A percentile compares a stretch with the other conserved stretches of the same genome.
These are phyloP conservation scores for Boletus huronensis DNA, from an alignment of 768 basidiomycete species.

Conservation along the genomic window DNA sequence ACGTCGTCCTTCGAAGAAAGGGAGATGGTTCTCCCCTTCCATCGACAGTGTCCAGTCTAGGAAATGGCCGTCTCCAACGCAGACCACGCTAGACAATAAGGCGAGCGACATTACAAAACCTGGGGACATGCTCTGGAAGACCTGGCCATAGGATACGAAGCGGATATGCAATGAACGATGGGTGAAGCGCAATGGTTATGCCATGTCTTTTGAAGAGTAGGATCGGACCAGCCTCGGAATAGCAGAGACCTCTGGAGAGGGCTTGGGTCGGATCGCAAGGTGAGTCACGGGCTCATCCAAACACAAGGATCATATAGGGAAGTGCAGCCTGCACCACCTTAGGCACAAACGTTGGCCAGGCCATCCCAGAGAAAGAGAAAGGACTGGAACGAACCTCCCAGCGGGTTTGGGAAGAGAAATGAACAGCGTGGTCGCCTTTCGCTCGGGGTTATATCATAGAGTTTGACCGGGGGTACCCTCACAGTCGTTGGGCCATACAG, in stretches of 20 bases:
- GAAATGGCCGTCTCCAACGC: not conserved
- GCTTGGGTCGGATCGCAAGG: not conserved
- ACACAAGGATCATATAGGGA: not conserved
- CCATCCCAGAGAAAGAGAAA: not conserved
- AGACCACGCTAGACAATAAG: not conserved
- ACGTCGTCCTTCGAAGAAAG: not conserved
- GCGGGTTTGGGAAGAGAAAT: not conserved
- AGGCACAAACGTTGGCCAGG: not conserved
- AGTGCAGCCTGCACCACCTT: not conserved
- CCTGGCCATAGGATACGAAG: not conserved
- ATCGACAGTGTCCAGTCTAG: not conserved
- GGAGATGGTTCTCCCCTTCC: not conserved
- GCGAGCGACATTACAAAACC: not conserved
- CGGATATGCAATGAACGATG: not conserved
- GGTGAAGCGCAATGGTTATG: not conserved
- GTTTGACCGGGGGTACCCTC: constrained; percentile 14
- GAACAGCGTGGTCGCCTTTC: too few relatives aligned
- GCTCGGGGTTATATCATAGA: not conserved
- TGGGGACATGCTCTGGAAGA: not conserved
- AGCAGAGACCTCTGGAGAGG: not conserved
- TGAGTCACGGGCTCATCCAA: not conserved
- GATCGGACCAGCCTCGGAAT: not conserved
- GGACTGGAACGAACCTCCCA: not conserved
- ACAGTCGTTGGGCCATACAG: constrained; percentile 5
- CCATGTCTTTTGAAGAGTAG: not conserved